Conservation (phyloP, 2,329 filamentous ascomycete species). For the Scedosporium aurantiacum region DNA sequence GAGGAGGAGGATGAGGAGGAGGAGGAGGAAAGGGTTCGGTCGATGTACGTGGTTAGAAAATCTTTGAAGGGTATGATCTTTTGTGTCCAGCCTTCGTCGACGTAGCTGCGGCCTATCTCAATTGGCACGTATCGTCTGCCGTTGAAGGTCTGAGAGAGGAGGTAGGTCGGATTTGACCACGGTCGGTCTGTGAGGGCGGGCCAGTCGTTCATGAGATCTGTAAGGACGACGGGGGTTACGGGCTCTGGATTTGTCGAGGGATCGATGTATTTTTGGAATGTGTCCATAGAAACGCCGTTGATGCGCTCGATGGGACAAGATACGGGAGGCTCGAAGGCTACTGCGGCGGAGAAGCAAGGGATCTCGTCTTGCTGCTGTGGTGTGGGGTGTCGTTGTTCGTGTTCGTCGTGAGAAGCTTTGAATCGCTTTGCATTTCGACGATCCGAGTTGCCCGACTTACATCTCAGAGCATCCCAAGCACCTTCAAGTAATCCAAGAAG, state of each 20-base stretch:
- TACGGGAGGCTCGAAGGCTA: constrained; percentile 29
- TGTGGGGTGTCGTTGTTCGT: constrained; percentile 16
- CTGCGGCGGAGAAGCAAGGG: constrained; percentile 5
- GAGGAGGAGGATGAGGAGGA: not conserved
- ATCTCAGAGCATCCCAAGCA: not conserved
- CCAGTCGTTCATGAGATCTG: constrained; percentile 57
- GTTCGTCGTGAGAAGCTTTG: not conserved
- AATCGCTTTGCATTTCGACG: constrained; percentile 8
- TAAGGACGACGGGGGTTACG: constrained; percentile 58
- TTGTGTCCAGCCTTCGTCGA: constrained; percentile 76
- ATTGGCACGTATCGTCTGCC: constrained; percentile 76
- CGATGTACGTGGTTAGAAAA: constrained; percentile 57
- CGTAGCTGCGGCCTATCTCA: constrained; percentile 79
- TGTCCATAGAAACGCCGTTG: constrained; percentile 38
- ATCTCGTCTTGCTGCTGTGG: not conserved
- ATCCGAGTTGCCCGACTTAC: not conserved
- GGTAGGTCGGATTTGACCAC: constrained; percentile 67
- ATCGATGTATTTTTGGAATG: constrained; percentile 50
- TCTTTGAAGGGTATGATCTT: constrained; percentile 62
- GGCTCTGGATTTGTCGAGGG: constrained; percentile 23
- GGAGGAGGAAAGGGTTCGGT: constrained; percentile 7
- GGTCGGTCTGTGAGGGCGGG: constrained; percentile 57
- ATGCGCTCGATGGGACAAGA: constrained; percentile 28
- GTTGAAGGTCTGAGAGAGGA: constrained; percentile 60
- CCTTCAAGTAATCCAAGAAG: constrained; percentile 8